Evolutionary conservation across 495 filamentous ascomycete genomes (phyloP), one percentile per base, ranked within the genome.

Genomic region (Aspergillus egyptiacus): DNA sequence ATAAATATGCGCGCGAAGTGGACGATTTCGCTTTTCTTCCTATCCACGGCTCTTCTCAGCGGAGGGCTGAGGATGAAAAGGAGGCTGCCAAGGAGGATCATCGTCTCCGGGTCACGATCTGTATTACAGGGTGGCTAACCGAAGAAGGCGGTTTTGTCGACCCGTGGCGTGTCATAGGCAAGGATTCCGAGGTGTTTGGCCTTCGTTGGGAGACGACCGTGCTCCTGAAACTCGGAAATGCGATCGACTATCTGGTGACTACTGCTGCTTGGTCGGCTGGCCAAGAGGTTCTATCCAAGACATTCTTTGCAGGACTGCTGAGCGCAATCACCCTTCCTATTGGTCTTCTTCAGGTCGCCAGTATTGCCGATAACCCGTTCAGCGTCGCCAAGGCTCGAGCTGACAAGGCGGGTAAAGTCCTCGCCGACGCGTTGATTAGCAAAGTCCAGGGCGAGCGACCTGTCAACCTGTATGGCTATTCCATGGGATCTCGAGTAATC

Each of bases 281-380:
- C 56, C 78, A 78, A 43, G 83, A 95, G 53, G 85, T 95, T 54
- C 75, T 85, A 54, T 78, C 83, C 40, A 78, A 80, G 2, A 94
- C 89, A 0, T 78, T 95, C 22, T 90, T 95, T 55, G 79, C 82
- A 1, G 76, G 81, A 6, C 61, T 97, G 14, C 74, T 76, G 51
- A 78, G 80, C 6, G 83, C 83, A 0, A 81, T 84, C 1, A 66
- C 87, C 18, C 89, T 93, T 80, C 93, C 93, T 0, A 55, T 88
- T 6, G 75, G 77, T 28, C 68, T 98, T 5, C 61, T 96, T 45
- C 90, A 94, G 62, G 75, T 91, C 37, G 81, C 85, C 46, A 78
- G 84, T 25, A 70, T 96, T 19, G 78, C 95, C 24, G 93, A 96
- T 57, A 95, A 95, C 64, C 88, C 88, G 0, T 98, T 95, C 76